phyloP scores from a whole-genome alignment of 2,329 filamentous ascomycete genomes.

The Thielaviopsis euricoi region DNA sequence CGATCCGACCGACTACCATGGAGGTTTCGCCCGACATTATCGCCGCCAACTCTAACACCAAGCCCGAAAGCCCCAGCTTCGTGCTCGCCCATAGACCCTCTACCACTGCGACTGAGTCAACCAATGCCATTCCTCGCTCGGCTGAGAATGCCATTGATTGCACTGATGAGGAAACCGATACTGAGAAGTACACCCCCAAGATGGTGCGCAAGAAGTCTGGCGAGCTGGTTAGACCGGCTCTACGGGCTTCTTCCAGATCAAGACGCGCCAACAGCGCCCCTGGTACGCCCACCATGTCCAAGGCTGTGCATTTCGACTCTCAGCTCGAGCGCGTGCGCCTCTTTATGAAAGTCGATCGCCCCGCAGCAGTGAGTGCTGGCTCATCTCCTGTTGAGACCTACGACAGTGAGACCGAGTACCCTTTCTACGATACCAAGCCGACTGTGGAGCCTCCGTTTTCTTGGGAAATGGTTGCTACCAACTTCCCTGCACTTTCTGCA shows the following conservation, averaged over 20 bases:
- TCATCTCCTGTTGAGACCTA: conserved; percentile 83
- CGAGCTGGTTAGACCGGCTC: conserved; percentile 81
- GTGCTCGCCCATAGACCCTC: conserved; percentile 31
- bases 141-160: conserved; percentile 31
- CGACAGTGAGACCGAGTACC: conserved; percentile 78
- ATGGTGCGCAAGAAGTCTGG: conserved; percentile 98
- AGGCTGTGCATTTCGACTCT: conserved; percentile 96
- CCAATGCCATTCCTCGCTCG: conserved; percentile 24
- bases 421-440: conserved; percentile 36
- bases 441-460: conserved; percentile 39
- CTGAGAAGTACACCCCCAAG: conserved; percentile 54
- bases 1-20: conserved; percentile 41
- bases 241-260: conserved; percentile 53
- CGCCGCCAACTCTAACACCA: conserved; percentile 24
- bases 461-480: conserved; percentile 75
- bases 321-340: conserved; percentile 92
- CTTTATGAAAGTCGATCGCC: conserved; percentile 84
- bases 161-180: conserved; percentile 48
- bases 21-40: conserved; percentile 14
- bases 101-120: conserved; percentile 36
- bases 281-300: conserved; percentile 86
- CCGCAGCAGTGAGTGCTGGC: conserved; percentile 87
- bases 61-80: conserved; percentile 21
- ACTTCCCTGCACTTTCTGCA: conserved; percentile 50
- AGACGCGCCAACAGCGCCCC: conserved; percentile 89